These are phyloP conservation scores for Spiraea crenata DNA, from an alignment of 331 rosid species.

Conservation along the genomic window DNA sequence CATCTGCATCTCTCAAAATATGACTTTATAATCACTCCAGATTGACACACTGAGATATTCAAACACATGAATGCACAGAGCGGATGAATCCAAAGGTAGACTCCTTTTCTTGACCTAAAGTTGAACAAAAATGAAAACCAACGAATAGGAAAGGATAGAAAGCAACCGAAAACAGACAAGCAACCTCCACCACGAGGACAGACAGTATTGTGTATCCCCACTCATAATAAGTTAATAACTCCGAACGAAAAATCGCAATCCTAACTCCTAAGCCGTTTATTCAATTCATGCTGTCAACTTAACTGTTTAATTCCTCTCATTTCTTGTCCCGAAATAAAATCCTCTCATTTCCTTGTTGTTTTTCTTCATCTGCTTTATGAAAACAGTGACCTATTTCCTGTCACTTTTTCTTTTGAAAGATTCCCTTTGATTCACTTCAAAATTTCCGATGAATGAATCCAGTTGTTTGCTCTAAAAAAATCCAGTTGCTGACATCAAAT, in stretches of 20 bases:
- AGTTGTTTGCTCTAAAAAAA: not conserved
- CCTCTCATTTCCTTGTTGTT: not conserved
- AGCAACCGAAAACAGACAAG: conserved; percentile 28
- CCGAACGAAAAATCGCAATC: too few species aligned
- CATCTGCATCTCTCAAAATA: too few species aligned
- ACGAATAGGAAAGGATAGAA: not conserved
- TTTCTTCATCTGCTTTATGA: conserved; percentile 8
- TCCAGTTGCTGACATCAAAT: not conserved
- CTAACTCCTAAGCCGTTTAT: not conserved
- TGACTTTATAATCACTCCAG: too few species aligned
- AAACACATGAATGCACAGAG: too few species aligned
- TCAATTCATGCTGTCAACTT: conserved; percentile 8
- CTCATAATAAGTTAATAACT: not conserved
- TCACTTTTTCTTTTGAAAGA: not conserved
- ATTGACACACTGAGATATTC: too few species aligned
- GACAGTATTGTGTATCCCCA: conserved; percentile 10
- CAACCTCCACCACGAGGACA: conserved; percentile 26
- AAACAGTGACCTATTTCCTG: conserved; percentile 2
- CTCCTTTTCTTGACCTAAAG: not conserved
- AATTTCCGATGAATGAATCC: too few species aligned
- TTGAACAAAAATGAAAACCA: conserved; percentile 3
- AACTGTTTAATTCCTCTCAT: not conserved
- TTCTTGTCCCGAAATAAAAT: not conserved
- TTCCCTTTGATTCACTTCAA: not conserved
- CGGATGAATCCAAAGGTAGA: not conserved